phyloP scores from a whole-genome alignment of 352 stramenopile species.

The Phytopythium kandeliae region DNA sequence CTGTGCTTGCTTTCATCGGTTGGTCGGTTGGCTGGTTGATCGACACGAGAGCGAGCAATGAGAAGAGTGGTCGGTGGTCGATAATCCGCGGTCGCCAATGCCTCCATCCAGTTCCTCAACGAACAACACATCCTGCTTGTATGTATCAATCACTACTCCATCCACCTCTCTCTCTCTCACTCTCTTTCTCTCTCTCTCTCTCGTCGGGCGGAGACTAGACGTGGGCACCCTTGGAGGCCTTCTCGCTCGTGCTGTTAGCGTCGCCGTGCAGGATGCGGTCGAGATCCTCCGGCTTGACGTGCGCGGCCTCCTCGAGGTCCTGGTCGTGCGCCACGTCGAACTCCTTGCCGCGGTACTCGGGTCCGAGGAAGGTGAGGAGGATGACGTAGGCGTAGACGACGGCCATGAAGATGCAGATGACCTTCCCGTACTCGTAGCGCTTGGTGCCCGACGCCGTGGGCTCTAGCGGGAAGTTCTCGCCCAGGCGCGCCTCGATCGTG shows the following conservation, averaged over 20 bases:
- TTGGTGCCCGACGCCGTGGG: slow-evolving; percentile 14
- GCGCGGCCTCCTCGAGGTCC: slow-evolving; percentile 24
- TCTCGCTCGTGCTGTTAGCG: slow-evolving; percentile 11
- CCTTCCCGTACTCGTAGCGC: slow-evolving; percentile 46
- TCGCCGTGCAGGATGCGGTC: slow-evolving; percentile 26
- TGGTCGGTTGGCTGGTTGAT: too few species aligned
- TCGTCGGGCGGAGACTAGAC: background rate
- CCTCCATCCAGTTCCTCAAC: too few species aligned
- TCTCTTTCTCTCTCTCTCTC: too few species aligned
- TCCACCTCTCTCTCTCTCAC: too few species aligned
- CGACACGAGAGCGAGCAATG: too few species aligned
- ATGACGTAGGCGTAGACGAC: slow-evolving; percentile 47
- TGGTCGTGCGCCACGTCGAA: slow-evolving; percentile 37
- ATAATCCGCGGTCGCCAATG: too few species aligned
- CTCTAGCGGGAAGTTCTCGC: slow-evolving; percentile 36
- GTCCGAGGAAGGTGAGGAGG: slow-evolving; percentile 36
- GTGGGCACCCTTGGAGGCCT: slow-evolving; percentile 13
- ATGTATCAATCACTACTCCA: background rate
- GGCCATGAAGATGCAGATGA: slow-evolving; percentile 39
- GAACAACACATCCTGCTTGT: too few species aligned
- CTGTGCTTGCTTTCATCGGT: too few species aligned
- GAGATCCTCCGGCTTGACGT: slow-evolving; percentile 24
- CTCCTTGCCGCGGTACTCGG: slow-evolving; percentile 41
- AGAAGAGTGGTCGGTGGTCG: too few species aligned
- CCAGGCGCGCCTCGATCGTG: slow-evolving; percentile 42